Base-by-base conservation (phyloP, 2,329 filamentous ascomycete species). In the Ceratocystis colombiana region DNA sequence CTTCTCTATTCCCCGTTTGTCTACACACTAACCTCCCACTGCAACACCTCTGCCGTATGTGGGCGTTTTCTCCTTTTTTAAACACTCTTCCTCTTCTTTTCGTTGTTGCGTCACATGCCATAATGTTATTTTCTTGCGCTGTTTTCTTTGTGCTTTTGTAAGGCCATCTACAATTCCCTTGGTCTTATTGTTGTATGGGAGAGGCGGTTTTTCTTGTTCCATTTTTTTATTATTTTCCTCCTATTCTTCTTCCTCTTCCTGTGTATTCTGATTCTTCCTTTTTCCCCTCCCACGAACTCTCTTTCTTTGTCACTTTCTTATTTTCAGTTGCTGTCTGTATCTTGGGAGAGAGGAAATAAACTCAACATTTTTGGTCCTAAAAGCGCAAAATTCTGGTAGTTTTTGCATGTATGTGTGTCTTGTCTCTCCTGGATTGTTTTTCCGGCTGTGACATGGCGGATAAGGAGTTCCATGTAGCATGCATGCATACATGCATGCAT, bases 61-160 rank as follows among this genome's bases (percentile, higher is more conserved):
- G 53, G 28, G 28, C 6, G 8, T 33, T 30, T 41, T 37, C 2
- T n/a, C 15, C 12, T 55, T 12, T 57, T 59, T 59, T 20, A 59
- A 33, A 59, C 53, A 33, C 53, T 10, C 53, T 30, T 59, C 17
- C 53, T 33, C 53, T 59, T 59, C 53, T 37, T 28, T 62, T 62
- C 37, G 41, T 62, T 62, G 33, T 15, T 62, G 53, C 53, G 53
- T 59, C 53, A 59, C 53, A 59, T 33, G 53, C n/a, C 5, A 33
- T 15, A 50, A 22, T 5, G 22, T 37, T 5, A 22, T 12, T 53
- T 61, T 62, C 62, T 30, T 65, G 45, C 33, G n/a, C 25, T 22
- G 22, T 10, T 22, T 57, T 30, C 53, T 57, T 17, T 57, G 17
- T 59, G 53, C n/a, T 59, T 37, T 59, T 37, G 3, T 59, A n/a